Evolutionary conservation across 805 yeast genomes (phyloP), one percentile per base, ranked within the genome.

Genomic region (Suhomyces sp.): DNA sequence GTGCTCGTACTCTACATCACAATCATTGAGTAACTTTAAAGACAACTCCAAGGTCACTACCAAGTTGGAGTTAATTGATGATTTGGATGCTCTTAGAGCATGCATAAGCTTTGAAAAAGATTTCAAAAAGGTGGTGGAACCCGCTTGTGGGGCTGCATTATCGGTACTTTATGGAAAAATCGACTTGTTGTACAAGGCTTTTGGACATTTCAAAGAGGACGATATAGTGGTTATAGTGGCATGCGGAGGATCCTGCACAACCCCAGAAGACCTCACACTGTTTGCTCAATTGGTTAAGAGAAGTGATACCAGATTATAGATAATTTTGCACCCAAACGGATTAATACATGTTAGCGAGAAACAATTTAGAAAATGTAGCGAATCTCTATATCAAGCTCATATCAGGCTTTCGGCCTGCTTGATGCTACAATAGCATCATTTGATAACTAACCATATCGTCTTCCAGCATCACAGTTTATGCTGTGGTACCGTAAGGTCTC

Each of bases 71-170:
- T 54, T 63, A 27, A 63, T 71, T 17, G 71, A 78, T 24, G 92
- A 87, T 59, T 54, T 69, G 2, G 84, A 84, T 40, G 85, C 88
- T 0, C 75, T 85, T 0, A 65, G 66, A 13, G 82, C 86, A 0
- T 76, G 85, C 48, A 60, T 82, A 24, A 70, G 66, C 44, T 83
- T 78, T 59, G 80, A 83, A 6, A 62, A 72, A 2, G 83, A 82
- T 52, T 82, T 74, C 56, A 79, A 80, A 52, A 69, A 72, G 46
- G 67, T 82, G 23, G 80, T 84, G 0, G 90, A 86, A 63, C 90
- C 90, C 0, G 90, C 90, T 1, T 86, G 90, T 65, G 90, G 90
- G 3, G 88, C 88, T 1, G 82, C 89, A 0, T 64, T 86, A 27
- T 78, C 85, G 22, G 73, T 83, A 17, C 78, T 76, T n/a, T 80